These are phyloP conservation scores for Starmerella bombicola DNA, from an alignment of 805 yeast species.

Conservation along the genomic window DNA sequence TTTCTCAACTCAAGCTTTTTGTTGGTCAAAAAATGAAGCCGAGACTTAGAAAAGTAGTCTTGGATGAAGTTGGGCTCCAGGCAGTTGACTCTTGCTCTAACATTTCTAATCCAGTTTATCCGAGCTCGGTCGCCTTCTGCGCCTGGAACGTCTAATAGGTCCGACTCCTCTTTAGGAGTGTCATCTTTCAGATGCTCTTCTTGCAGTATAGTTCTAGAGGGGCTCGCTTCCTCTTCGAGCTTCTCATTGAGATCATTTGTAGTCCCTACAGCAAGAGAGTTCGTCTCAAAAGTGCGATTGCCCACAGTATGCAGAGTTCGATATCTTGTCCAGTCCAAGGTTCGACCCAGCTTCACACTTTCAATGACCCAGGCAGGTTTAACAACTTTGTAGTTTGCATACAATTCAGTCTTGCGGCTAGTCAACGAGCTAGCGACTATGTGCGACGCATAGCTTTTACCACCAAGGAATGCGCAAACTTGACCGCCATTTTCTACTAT, in stretches of 20 bases:
- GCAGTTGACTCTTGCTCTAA: conserved; percentile 28
- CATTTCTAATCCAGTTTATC: conserved; percentile 12
- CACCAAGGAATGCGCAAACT: conserved; percentile 52
- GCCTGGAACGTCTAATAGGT: conserved; percentile 5
- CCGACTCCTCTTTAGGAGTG: neutral
- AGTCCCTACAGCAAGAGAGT: neutral
- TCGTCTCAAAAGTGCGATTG: neutral
- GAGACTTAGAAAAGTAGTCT: conserved; percentile 63
- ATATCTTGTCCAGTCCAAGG: conserved; percentile 63
- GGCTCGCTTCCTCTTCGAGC: neutral
- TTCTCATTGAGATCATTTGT: neutral
- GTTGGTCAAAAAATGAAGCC: conserved; percentile 76
- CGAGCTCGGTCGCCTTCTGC: conserved; percentile 14
- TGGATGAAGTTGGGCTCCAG: conserved; percentile 63
- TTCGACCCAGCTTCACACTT: conserved; percentile 36
- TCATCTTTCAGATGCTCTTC: neutral
- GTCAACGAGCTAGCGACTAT: conserved; percentile 70
- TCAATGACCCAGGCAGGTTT: conserved; percentile 72
- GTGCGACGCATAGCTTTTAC: conserved; percentile 70
- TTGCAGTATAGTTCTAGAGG: no score
- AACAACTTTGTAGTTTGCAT: conserved; percentile 59
- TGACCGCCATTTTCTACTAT: conserved; percentile 71
- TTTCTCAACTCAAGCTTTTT: conserved; percentile 70
- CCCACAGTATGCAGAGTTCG: conserved; percentile 1
- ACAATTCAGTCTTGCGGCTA: conserved; percentile 57